Evolutionary conservation across 495 filamentous ascomycete species (phyloP).

Genomic region (Trichoderma asperelloides): DNA sequence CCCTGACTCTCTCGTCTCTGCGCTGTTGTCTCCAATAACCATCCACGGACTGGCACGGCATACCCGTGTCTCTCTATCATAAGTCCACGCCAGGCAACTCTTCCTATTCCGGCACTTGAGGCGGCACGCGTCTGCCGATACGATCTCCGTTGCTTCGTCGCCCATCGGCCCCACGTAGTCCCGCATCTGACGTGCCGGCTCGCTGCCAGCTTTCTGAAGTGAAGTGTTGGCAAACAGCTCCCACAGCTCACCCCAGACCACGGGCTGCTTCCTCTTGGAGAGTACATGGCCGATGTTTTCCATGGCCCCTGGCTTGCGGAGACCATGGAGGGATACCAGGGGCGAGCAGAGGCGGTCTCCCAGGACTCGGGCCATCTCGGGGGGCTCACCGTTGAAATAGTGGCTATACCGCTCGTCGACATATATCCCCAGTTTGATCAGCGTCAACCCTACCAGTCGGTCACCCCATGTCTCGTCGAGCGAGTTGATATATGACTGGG

Average conservation of each 20-base stretch:
- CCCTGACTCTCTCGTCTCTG: background rate
- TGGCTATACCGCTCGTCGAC: conserved; percentile 34
- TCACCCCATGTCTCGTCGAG: conserved; percentile 35
- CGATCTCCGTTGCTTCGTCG: conserved; percentile 24
- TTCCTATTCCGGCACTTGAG: conserved; percentile 21
- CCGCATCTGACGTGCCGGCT: conserved; percentile 22
- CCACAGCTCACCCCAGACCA: conserved; percentile 32
- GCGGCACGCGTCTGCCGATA: conserved; percentile 22
- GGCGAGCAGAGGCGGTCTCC: conserved; percentile 33
- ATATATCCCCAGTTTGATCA: conserved; percentile 32
- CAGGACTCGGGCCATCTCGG: conserved; percentile 30
- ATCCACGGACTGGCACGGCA: conserved; percentile 37
- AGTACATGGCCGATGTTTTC: conserved; percentile 27
- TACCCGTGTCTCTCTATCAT: conserved; percentile 19
- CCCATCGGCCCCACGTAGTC: conserved; percentile 32
- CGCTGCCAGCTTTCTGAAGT: conserved; percentile 22
- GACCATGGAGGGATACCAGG: conserved; percentile 31
- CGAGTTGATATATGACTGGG: conserved; percentile 26
- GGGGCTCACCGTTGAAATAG: conserved; percentile 39
- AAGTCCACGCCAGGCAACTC: conserved; percentile 37
- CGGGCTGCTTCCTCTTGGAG: conserved; percentile 21
- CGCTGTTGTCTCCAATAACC: conserved; percentile 27
- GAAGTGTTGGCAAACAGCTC: conserved; percentile 26
- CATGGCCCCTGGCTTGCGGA: conserved; percentile 26
- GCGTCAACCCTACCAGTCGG: conserved; percentile 30